Evolutionary conservation across 345 rosid species (phyloP).

Genomic region (Eucalyptus viminalis): DNA sequence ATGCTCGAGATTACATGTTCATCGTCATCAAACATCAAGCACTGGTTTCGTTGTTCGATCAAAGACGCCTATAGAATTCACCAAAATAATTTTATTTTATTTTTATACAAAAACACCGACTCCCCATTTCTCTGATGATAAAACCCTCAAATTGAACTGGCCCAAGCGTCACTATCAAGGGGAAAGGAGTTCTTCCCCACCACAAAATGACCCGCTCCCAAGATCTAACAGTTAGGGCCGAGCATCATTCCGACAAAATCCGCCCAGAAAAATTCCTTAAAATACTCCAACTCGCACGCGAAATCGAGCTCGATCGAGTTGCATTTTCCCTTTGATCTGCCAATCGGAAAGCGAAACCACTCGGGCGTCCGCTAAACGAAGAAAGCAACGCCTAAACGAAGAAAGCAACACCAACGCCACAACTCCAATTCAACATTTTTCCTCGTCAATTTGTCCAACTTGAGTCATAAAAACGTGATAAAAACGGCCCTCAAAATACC

Average conservation of each 20-base stretch:
- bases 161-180: background rate
- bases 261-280: background rate
- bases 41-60: background rate
- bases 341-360: background rate
- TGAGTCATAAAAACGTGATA: fast-evolving
- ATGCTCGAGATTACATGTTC: background rate
- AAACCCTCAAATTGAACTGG: background rate
- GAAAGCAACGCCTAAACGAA: background rate
- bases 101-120: background rate
- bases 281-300: background rate
- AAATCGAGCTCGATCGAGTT: background rate
- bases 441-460: fast-evolving
- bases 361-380: background rate
- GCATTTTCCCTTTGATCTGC: background rate
- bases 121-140: background rate
- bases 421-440: no score
- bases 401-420: background rate
- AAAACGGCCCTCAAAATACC: no score
- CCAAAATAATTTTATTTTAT: no score
- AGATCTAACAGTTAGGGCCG: background rate
- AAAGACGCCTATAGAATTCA: background rate
- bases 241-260: background rate
- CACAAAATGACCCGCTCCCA: background rate
- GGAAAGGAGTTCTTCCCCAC: background rate
- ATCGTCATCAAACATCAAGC: background rate